phyloP scores from a whole-genome alignment of 768 basidiomycete genomes.

The Dendrothele bispora region DNA sequence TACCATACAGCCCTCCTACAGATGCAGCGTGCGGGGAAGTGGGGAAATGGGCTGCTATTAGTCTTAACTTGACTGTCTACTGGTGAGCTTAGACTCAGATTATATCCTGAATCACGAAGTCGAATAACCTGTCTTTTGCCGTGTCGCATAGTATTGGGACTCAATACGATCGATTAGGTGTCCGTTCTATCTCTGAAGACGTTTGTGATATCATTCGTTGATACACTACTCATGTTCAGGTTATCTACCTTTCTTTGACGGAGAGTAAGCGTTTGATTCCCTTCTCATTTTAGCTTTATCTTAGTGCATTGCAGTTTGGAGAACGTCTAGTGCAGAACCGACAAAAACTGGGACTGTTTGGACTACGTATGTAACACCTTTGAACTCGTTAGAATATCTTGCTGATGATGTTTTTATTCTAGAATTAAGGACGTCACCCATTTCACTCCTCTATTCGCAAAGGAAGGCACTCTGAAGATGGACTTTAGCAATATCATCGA shows the following conservation, averaged over 20 bases:
- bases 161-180: slow-evolving; percentile 55
- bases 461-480: slow-evolving; percentile 55
- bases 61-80: slow-evolving; percentile 57
- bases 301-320: slow-evolving; percentile 47
- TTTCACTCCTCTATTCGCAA: slow-evolving; percentile 55
- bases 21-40: slow-evolving; percentile 45
- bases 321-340: slow-evolving; percentile 66
- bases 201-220: not conserved
- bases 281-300: not conserved
- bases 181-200: slow-evolving; percentile 19
- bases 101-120: not conserved
- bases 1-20: slow-evolving; percentile 45
- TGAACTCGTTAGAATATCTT: slow-evolving; percentile 9
- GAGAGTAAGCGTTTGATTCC: slow-evolving; percentile 42
- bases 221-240: slow-evolving; percentile 21
- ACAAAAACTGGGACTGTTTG: slow-evolving; percentile 59
- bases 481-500: slow-evolving; percentile 59
- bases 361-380: slow-evolving; percentile 41
- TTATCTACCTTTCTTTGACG: slow-evolving; percentile 54
- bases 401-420: not conserved
- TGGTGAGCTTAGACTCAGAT: no score
- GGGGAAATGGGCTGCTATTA: slow-evolving; percentile 60
- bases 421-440: slow-evolving; percentile 62
- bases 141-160: slow-evolving; percentile 41
- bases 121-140: not conserved